These are phyloP conservation scores for Verticillium longisporum DNA, from an alignment of 2,329 filamentous ascomycete species.

Conservation along the genomic window DNA sequence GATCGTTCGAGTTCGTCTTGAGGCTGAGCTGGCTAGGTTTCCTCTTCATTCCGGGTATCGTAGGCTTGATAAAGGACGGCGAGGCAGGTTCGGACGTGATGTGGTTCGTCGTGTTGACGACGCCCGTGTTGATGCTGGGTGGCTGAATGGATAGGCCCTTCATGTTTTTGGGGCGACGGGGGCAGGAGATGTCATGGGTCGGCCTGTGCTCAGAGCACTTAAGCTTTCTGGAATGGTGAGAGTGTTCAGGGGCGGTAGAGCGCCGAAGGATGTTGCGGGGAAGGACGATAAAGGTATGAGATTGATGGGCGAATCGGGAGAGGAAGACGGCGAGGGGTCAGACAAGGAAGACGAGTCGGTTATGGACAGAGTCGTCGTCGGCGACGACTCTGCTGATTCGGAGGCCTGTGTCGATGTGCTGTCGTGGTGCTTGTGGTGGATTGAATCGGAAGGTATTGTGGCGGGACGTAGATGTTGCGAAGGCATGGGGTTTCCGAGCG, in stretches of 20 bases:
- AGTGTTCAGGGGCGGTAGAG: conserved; percentile 37
- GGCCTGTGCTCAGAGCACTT: conserved; percentile 29
- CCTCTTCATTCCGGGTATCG: conserved; percentile 62
- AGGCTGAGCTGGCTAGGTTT: conserved; percentile 74
- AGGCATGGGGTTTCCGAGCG: conserved; percentile 27
- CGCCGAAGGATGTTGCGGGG: conserved; percentile 51
- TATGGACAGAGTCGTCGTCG: conserved; percentile 88
- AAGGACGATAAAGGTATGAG: conserved; percentile 66
- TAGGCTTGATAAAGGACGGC: conserved; percentile 74
- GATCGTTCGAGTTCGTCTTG: conserved; percentile 60
- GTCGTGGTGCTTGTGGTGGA: conserved; percentile 68
- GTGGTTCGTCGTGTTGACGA: conserved; percentile 34
- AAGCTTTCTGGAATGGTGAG: conserved; percentile 34
- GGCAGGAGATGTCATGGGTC: conserved; percentile 62
- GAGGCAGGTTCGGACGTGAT: conserved; percentile 61
- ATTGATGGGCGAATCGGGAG: conserved; percentile 80
- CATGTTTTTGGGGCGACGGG: conserved; percentile 73
- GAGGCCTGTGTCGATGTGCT: conserved; percentile 73
- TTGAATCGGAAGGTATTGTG: conserved; percentile 36
- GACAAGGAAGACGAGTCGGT: conserved; percentile 86
- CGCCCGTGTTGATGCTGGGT: conserved; percentile 32
- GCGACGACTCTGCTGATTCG: conserved; percentile 87
- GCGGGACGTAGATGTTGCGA: conserved; percentile 30
- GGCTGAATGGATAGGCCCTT: conserved; percentile 77
- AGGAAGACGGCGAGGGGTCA: conserved; percentile 85